Conservation (phyloP, 805 yeast genomes). For the Maudiozyma bulderi region DNA sequence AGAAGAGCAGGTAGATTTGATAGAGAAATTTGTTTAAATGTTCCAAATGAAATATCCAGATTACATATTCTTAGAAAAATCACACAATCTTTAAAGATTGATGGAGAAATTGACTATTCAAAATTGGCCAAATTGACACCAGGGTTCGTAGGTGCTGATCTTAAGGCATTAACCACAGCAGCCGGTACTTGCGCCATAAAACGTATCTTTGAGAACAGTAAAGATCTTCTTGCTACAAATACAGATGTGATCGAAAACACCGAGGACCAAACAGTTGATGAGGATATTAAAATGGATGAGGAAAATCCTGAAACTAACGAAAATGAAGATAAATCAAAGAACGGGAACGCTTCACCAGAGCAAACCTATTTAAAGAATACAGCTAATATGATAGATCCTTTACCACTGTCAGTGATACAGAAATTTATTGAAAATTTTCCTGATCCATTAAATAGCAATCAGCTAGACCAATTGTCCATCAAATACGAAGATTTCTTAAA, state of each 20-base stretch:
- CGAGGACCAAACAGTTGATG: conserved; percentile 11
- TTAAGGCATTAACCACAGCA: conserved; percentile 86
- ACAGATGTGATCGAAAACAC: not conserved
- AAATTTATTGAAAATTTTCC: conserved; percentile 68
- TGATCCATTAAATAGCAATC: conserved; percentile 63
- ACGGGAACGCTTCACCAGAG: not conserved
- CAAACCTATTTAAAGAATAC: conserved; percentile 22
- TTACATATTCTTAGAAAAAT: conserved; percentile 65
- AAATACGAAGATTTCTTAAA: conserved; percentile 68
- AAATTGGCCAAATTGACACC: conserved; percentile 87
- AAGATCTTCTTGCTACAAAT: conserved; percentile 1
- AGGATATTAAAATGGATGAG: conserved; percentile 3
- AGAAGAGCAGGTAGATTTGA: conserved; percentile 96
- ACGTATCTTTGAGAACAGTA: conserved; percentile 63
- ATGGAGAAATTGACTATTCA: conserved; percentile 59
- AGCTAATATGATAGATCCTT: conserved; percentile 27
- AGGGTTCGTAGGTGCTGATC: conserved; percentile 96
- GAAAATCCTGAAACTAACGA: conserved; percentile 2
- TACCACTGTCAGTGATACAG: conserved; percentile 56
- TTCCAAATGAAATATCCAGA: conserved; percentile 84
- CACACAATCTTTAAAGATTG: conserved; percentile 56
- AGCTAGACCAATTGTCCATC: conserved; percentile 67
- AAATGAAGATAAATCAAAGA: conserved; percentile 7
- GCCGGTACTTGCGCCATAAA: conserved; percentile 93
- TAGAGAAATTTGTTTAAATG: conserved; percentile 85